phyloP scores from a whole-genome alignment of 306 rosid genomes.

The Phaseolus lunatus region DNA sequence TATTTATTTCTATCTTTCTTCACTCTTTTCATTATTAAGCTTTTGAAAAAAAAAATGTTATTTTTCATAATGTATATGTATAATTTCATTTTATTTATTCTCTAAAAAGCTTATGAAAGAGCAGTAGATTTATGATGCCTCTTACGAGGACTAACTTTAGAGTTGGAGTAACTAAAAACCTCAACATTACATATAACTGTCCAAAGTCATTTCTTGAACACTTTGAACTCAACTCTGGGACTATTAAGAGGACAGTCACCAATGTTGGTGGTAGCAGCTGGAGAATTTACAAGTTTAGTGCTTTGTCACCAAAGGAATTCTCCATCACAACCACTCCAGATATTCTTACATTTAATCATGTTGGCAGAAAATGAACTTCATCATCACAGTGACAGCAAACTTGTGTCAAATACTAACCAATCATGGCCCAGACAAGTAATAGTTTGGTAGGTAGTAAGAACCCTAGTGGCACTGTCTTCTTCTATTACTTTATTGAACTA shows the following conservation, averaged over 20 bases:
- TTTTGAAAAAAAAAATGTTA: too few species aligned
- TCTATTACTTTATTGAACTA: too few species aligned
- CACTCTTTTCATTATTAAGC: too few species aligned
- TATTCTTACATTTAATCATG: conserved; percentile 57
- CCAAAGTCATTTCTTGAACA: conserved; percentile 53
- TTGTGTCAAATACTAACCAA: conserved; percentile 28
- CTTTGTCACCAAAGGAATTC: conserved; percentile 63
- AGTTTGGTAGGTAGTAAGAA: conserved; percentile 88
- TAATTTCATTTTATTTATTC: too few species aligned
- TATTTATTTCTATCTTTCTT: too few species aligned
- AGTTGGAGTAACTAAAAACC: conserved; percentile 42
- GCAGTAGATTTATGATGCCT: conserved; percentile 79
- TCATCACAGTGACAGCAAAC: conserved; percentile 58
- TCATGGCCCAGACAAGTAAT: conserved; percentile 47
- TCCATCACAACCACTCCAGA: conserved; percentile 65
- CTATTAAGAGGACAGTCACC: conserved; percentile 70
- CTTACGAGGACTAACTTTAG: conserved; percentile 73
- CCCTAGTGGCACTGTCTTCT: conserved; percentile 82
- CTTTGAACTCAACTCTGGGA: conserved; percentile 61
- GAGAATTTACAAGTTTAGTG: conserved; percentile 65
- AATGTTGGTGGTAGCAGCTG: conserved; percentile 68
- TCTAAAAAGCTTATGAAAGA: background rate
- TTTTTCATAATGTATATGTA: too few species aligned
- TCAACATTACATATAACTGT: conserved; percentile 54
- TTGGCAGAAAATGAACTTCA: conserved; percentile 68